Conservation (phyloP, 768 basidiomycete species). For the Suillus discolor region DNA sequence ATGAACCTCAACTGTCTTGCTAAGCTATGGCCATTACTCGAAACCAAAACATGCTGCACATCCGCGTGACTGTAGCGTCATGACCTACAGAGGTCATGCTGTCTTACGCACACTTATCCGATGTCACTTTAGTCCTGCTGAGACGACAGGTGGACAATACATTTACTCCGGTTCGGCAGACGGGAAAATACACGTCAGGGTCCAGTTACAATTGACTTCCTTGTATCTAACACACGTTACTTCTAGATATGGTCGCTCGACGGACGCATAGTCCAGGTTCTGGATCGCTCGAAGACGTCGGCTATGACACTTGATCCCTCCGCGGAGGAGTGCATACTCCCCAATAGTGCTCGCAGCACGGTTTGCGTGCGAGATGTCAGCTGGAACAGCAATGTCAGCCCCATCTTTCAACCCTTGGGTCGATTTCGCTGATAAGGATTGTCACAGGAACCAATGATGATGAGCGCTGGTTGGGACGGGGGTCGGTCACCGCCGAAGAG, state of each 20-base stretch:
- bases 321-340: slow-evolving; percentile 47
- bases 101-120: slow-evolving; percentile 92
- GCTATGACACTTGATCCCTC: slow-evolving; percentile 78
- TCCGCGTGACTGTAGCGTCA: slow-evolving; percentile 90
- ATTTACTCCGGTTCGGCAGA: slow-evolving; percentile 93
- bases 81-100: slow-evolving; percentile 92
- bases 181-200: slow-evolving; percentile 77
- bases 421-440: slow-evolving; percentile 3
- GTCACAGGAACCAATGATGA: slow-evolving; percentile 77
- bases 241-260: slow-evolving; percentile 92
- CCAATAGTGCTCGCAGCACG: slow-evolving; percentile 26
- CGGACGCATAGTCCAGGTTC: slow-evolving; percentile 77
- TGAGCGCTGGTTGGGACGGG: slow-evolving; percentile 91
- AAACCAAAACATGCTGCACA: slow-evolving; percentile 65
- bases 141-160: slow-evolving; percentile 91
- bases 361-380: slow-evolving; percentile 90
- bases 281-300: slow-evolving; percentile 76
- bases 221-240: slow-evolving; percentile 5
- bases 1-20: slow-evolving; percentile 15
- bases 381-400: slow-evolving; percentile 70
- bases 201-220: slow-evolving; percentile 9
- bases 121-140: slow-evolving; percentile 92
- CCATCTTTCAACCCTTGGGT: no score
- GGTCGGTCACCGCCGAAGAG: slow-evolving; percentile 45
- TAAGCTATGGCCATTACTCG: slow-evolving; percentile 67